Evolutionary conservation across 345 rosid species (phyloP), one percentile per base, ranked within the genome.

Genomic region (Aegle marmelos): DNA sequence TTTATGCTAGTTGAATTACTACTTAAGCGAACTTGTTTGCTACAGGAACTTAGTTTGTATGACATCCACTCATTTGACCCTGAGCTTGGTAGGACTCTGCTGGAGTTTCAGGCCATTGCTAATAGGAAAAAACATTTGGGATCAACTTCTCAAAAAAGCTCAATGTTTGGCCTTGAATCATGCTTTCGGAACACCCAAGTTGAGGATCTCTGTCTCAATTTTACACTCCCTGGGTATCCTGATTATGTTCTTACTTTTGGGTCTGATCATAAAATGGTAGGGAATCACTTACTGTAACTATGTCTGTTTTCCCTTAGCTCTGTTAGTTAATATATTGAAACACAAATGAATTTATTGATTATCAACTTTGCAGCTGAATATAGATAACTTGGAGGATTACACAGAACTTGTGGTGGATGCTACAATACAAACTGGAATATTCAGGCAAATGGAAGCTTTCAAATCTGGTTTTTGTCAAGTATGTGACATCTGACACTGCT

Each of bases 41-140:
- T 86, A 66, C 79, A 95, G 99, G 98, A 91, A 77, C 89, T 95
- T 68, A 84, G 81, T 80, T 79, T 85, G 82, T 90, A 85, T 79
- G 99, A 95, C 88, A 91, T 93, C 85, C 96, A 84, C 37, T 91
- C 92, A 25, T 82, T 95, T 70, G 98, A 93, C 81, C 94, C 97
- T 76, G 92, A 81, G 81, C 97, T 95, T 74, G 91, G 95, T 77
- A 88, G 87, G 88, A 84, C 97, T 22, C 73, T 95, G 81, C 80
- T 89, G 75, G 99, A 93, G 83, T 90, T 95, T 86, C 91, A 86
- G 86, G 97, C 98, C 81, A 72, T 95, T 48, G 87, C 80, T 45
- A 76, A 59, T 66, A 85, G 91, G 80, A 88, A 77, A 79, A 88
- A 54, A 73, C 67, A 65, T 71, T 77, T 76, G 76, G 84, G 84